Percentiles rank a stretch among this genome's conserved stretches.
Evolutionary conservation across 768 basidiomycete genomes (phyloP).

Genomic region (Suillus fuscotomentosus): DNA sequence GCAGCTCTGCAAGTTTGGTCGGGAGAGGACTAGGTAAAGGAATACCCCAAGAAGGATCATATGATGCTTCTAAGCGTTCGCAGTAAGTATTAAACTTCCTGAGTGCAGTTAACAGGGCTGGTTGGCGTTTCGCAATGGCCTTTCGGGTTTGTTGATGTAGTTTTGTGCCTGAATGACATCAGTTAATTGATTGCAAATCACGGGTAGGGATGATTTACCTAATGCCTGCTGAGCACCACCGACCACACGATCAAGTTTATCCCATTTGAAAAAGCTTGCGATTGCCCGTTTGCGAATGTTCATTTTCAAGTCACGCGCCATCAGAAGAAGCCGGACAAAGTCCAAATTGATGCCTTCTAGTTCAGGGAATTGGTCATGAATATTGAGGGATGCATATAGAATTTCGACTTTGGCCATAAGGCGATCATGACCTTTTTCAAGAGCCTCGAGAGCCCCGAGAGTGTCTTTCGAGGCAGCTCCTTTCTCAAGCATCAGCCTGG

Average conservation of each 20-base stretch:
- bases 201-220: neutral
- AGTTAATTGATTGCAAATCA: neutral
- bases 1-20: neutral
- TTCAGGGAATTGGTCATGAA: constrained; percentile 31
- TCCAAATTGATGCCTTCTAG: constrained; percentile 28
- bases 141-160: constrained; percentile 30
- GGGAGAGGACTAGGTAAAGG: constrained; percentile 1
- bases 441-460: constrained; percentile 9
- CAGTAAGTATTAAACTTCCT: neutral
- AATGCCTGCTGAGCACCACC: constrained; percentile 26
- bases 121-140: constrained; percentile 26
- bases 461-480: constrained; percentile 4
- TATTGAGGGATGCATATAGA: constrained; percentile 35
- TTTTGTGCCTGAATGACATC: constrained; percentile 21
- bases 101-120: constrained; percentile 17
- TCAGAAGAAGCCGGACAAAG: constrained; percentile 31
- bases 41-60: neutral
- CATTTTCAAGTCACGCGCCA: constrained; percentile 38
- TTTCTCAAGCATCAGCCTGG: constrained; percentile 9
- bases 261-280: constrained; percentile 37
- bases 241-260: constrained; percentile 33
- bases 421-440: constrained; percentile 19
- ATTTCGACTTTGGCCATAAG: constrained; percentile 27
- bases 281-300: constrained; percentile 35
- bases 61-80: neutral